phyloP scores from a whole-genome alignment of 2,329 filamentous ascomycete genomes.

The Graphiopsis chlorocephala region DNA sequence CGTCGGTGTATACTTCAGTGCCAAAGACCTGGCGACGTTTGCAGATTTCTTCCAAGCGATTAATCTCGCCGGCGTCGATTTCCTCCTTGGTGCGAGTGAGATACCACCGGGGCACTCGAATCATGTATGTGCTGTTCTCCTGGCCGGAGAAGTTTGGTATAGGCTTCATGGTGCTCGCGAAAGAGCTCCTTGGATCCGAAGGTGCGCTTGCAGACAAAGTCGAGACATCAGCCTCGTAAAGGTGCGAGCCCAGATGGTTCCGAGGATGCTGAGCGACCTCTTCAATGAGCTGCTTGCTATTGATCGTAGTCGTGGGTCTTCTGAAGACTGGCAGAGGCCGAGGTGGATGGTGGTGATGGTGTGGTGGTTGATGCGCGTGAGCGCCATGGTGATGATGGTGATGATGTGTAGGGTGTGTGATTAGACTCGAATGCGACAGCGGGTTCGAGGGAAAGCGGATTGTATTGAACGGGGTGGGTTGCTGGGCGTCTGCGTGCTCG shows the following conservation, averaged over 20 bases:
- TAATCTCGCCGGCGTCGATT: slow-evolving; percentile 33
- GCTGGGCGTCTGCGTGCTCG: slow-evolving; percentile 26
- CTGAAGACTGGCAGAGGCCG: slow-evolving; percentile 43
- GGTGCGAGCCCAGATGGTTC: slow-evolving; percentile 76
- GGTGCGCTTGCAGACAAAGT: slow-evolving; percentile 29
- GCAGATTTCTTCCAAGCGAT: slow-evolving; percentile 79
- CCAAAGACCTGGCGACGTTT: slow-evolving; percentile 81
- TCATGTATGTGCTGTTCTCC: slow-evolving; percentile 85
- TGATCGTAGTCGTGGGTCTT: slow-evolving; percentile 64
- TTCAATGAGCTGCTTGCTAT: slow-evolving; percentile 68
- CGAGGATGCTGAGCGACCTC: slow-evolving; percentile 69
- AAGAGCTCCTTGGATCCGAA: slow-evolving; percentile 55
- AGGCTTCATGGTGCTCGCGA: slow-evolving; percentile 62
- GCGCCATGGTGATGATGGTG: slow-evolving; percentile 41
- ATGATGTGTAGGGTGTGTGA: slow-evolving; percentile 30
- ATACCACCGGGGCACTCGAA: slow-evolving; percentile 80
- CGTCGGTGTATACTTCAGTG: slow-evolving; percentile 90
- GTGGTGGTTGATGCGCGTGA: slow-evolving; percentile 28
- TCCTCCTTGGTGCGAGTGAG: slow-evolving; percentile 41
- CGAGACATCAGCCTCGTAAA: slow-evolving; percentile 70
- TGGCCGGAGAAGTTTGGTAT: slow-evolving; percentile 74
- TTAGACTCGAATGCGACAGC: slow-evolving; percentile 28
- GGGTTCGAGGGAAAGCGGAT: slow-evolving; percentile 34
- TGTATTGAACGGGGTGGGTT: slow-evolving; percentile 32
- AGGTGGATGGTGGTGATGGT: slow-evolving; percentile 39